A percentile compares a stretch with the other conserved stretches of the same genome.
Conservation (phyloP, 139 green algal species). For the Chlamydomonas sp. region DNA sequence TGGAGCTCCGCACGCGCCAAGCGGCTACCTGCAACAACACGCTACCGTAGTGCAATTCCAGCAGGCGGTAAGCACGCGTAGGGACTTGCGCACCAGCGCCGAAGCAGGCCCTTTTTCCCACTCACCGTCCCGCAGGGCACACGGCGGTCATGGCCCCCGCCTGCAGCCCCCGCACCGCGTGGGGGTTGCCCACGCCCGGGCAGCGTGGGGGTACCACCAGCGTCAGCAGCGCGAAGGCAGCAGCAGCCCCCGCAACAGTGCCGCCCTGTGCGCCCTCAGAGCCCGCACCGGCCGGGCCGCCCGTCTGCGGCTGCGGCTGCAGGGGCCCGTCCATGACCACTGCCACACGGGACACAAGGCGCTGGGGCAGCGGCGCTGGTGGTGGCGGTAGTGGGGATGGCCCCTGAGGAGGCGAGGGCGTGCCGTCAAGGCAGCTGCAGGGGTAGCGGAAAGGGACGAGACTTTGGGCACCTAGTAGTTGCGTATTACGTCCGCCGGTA, state of each 20-base stretch:
- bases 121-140: conserved; percentile 32
- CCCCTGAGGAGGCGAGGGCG: background rate
- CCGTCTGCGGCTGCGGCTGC: too few relatives aligned
- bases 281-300: too few relatives aligned
- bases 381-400: too few relatives aligned
- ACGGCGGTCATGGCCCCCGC: conserved; percentile 22
- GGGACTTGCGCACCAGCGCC: background rate
- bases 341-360: conserved; percentile 28
- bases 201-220: conserved; percentile 20
- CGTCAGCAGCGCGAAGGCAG: background rate
- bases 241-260: conserved; percentile 13
- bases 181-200: conserved; percentile 17
- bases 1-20: too few relatives aligned
- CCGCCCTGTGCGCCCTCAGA: background rate
- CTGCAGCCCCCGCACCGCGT: conserved; percentile 42
- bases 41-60: too few relatives aligned
- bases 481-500: too few relatives aligned
- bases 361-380: too few relatives aligned
- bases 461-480: too few relatives aligned
- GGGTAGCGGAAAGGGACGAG: background rate
- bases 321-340: conserved; percentile 41
- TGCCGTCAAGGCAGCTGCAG: conserved; percentile 5
- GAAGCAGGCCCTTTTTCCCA: background rate
- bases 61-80: too few relatives aligned
- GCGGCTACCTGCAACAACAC: too few relatives aligned